Percentiles rank a stretch among this genome's conserved stretches.
Evolutionary conservation across 2,329 filamentous ascomycete species (phyloP).

Genomic region (Fusarium gaditjirri): DNA sequence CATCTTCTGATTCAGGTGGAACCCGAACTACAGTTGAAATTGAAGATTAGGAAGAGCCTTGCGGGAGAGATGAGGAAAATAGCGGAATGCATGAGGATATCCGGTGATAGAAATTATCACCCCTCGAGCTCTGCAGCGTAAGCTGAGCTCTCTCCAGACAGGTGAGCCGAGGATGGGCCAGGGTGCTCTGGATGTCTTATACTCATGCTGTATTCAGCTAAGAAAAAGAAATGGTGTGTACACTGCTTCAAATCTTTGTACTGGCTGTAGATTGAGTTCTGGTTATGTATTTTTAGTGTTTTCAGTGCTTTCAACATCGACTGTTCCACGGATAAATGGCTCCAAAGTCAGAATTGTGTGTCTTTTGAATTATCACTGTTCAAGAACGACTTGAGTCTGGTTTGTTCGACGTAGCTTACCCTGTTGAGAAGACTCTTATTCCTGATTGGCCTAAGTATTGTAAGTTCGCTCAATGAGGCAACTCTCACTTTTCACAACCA

Average conservation of each 20-base stretch:
- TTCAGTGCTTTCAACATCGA: no score
- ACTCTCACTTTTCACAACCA: neutral
- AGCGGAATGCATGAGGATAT: neutral
- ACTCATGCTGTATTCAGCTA: neutral
- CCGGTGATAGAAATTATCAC: neutral
- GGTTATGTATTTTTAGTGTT: no score
- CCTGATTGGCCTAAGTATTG: slow-evolving; percentile 24
- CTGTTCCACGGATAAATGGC: no score
- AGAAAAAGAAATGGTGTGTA: neutral
- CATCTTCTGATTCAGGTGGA: neutral
- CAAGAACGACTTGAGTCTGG: neutral
- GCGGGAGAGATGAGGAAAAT: neutral
- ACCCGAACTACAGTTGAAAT: neutral
- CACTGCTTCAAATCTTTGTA: neutral
- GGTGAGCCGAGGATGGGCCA: neutral
- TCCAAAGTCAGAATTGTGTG: neutral
- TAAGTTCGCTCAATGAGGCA: slow-evolving; percentile 27
- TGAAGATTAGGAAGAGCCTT: neutral
- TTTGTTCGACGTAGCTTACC: neutral
- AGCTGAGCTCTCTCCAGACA: neutral
- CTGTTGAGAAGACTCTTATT: neutral
- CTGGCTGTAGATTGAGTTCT: neutral
- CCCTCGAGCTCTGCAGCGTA: neutral
- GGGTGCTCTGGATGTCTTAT: no score
- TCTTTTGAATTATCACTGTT: no score